Base-by-base conservation (phyloP, 2,329 filamentous ascomycete species). In the Beauveria scarabaeidicola region DNA sequence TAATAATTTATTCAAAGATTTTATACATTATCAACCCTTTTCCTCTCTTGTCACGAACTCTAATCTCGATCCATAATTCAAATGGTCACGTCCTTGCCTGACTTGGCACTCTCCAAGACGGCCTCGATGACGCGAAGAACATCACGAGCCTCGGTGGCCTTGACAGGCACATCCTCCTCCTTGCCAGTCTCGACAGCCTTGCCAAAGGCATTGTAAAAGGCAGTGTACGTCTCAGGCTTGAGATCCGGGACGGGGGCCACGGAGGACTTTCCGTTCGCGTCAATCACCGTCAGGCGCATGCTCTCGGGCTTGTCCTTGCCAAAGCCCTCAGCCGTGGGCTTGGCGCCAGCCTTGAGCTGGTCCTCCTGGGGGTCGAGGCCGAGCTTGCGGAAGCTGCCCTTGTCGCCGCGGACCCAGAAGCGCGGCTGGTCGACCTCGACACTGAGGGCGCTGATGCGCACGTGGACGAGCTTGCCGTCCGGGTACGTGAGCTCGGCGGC, bases 341-440 rank as follows among this genome's bases (percentile, higher is more conserved):
- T 80, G 65, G 82, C 72, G 9, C 89, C 89, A 2, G 74, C 77
- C 70, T 82, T 82, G 57, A 92, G 79, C 70, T 91, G 87, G 59
- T 86, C 83, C 74, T 94, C 90, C 72, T 93, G 89, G 1, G 84
- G 76, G 69, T 94, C 90, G 2, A 93, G 77, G 58, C 80, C 77
- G 43, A 76, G 74, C 78, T 92, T 93, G 75, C 83, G 87, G 73
- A 87, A 93, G 68, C 82, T 88, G 1, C 88, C 90, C 72, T 86
- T 85, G 19, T 83, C 83, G 23, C 90, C 90, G 27, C 89, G 78
- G 10, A 92, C 78, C 89, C 89, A 92, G 77, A 86, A 93, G 43
- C 89, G 77, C 61, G 88, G 76, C 75, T 93, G 89, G 62, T 82
- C 77, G 25, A 76, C 77, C 72, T 92, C 89, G 3, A 83, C 82